Conservation (phyloP, 768 basidiomycete genomes). For the Fomitopsis pulvina region DNA sequence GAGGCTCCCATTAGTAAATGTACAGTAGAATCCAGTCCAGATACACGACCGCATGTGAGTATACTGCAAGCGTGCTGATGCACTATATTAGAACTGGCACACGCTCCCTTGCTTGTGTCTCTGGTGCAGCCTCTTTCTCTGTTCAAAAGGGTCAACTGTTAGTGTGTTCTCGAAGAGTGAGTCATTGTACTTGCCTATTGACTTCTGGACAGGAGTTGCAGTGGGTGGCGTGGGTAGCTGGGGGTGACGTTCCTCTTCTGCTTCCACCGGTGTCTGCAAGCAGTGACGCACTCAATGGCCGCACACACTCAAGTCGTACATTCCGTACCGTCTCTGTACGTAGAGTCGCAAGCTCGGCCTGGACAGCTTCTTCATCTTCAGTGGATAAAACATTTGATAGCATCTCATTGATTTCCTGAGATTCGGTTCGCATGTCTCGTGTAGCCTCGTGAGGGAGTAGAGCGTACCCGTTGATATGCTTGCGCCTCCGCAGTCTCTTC, state of each 20-base stretch:
- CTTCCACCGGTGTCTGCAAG: constrained; percentile 25
- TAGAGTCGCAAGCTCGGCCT: constrained; percentile 68
- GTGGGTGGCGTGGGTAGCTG: constrained; percentile 52
- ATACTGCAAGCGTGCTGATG: not conserved
- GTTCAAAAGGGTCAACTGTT: too few relatives aligned
- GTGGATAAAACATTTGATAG: constrained; percentile 73
- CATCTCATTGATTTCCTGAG: constrained; percentile 87
- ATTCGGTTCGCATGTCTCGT: constrained; percentile 2
- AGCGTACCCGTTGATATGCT: constrained; percentile 78
- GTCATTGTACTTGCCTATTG: too few relatives aligned
- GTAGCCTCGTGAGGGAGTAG: not conserved
- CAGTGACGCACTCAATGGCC: not conserved
- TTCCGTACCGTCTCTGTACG: constrained; percentile 54
- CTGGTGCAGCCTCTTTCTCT: not conserved
- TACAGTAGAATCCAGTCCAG: too few relatives aligned
- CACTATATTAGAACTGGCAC: constrained; percentile 24
- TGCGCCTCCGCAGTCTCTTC: constrained; percentile 90
- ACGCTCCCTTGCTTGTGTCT: constrained; percentile 19
- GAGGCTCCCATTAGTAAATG: too few relatives aligned
- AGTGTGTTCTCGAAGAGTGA: too few relatives aligned
- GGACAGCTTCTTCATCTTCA: constrained; percentile 94
- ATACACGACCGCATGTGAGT: constrained; percentile 2
- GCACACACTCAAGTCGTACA: not conserved
- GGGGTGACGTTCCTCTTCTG: constrained; percentile 24
- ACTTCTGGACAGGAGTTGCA: constrained; percentile 37